phyloP scores from a whole-genome alignment of 768 basidiomycete species.

The Amanita subjunquillea region DNA sequence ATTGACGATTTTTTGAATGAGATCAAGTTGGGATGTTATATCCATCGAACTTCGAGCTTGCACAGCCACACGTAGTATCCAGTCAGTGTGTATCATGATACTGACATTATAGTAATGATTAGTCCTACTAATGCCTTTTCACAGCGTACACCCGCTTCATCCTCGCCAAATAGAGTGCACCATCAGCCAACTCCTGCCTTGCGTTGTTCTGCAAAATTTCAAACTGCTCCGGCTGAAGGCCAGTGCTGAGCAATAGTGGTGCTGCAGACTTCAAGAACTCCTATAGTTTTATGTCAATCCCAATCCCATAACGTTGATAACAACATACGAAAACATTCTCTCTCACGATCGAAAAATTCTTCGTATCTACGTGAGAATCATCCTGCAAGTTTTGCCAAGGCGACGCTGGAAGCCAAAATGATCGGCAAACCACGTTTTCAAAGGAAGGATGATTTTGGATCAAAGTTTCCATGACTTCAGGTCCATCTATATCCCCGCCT shows the following conservation, averaged over 20 bases:
- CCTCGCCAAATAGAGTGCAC: constrained; percentile 38
- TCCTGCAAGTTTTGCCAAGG: constrained; percentile 32
- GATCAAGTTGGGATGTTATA: constrained; percentile 16
- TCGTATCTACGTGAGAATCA: constrained; percentile 21
- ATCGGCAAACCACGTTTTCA: constrained; percentile 45
- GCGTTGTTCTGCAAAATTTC: constrained; percentile 43
- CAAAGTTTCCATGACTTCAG: constrained; percentile 46
- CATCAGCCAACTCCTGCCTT: constrained; percentile 39
- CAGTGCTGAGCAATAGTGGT: constrained; percentile 58
- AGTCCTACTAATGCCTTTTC: constrained; percentile 14
- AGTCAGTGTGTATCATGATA: too few species aligned
- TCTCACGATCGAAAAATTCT: constrained; percentile 34
- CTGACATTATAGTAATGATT: too few species aligned
- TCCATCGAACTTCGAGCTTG: constrained; percentile 17
- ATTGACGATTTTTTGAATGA: constrained; percentile 38
- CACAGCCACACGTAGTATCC: neutral
- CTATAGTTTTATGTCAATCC: constrained; percentile 20
- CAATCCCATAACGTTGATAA: neutral
- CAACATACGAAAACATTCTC: constrained; percentile 47
- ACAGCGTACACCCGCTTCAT: constrained; percentile 55
- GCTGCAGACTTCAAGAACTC: constrained; percentile 55
- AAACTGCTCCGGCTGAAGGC: constrained; percentile 42
- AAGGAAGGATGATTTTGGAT: constrained; percentile 41
- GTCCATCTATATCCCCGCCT: constrained; percentile 58
- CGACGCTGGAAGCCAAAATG: constrained; percentile 56